These are phyloP conservation scores for Linnemannia zychae DNA, from an alignment of 192 early-diverging fungal species.

Conservation along the genomic window DNA sequence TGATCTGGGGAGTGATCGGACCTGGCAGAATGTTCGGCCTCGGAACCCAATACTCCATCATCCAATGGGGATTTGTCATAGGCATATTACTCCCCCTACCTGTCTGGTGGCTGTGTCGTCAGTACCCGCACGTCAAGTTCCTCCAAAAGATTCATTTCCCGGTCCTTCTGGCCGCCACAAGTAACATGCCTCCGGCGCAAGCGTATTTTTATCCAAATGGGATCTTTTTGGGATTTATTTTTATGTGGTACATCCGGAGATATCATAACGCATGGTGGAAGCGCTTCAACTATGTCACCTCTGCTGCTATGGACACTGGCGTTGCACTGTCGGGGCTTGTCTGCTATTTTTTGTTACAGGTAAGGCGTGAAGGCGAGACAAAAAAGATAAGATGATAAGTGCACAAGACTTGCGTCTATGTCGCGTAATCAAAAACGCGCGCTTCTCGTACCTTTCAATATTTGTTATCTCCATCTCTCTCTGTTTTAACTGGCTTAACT, in stretches of 20 bases:
- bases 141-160: constrained; percentile 64
- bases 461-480: background rate
- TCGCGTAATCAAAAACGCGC: background rate
- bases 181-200: constrained; percentile 58
- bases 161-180: constrained; percentile 54
- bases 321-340: constrained; percentile 60
- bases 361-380: too few species aligned
- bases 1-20: constrained; percentile 84
- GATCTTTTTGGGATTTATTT: constrained; percentile 60
- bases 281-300: constrained; percentile 66
- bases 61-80: constrained; percentile 65
- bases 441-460: background rate
- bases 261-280: constrained; percentile 62
- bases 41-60: constrained; percentile 54
- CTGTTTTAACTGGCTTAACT: background rate
- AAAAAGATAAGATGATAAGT: too few species aligned
- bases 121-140: constrained; percentile 56
- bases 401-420: background rate
- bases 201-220: constrained; percentile 58
- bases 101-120: constrained; percentile 63
- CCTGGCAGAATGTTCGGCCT: constrained; percentile 63
- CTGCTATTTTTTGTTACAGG: constrained; percentile 60
- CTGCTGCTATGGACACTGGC: constrained; percentile 70
- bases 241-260: constrained; percentile 58
- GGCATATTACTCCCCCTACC: constrained; percentile 65